A percentile compares a stretch with the other conserved stretches of the same genome.
phyloP scores from a whole-genome alignment of 1,139 yeast genomes.

The Casaregolazyma lundiana region DNA sequence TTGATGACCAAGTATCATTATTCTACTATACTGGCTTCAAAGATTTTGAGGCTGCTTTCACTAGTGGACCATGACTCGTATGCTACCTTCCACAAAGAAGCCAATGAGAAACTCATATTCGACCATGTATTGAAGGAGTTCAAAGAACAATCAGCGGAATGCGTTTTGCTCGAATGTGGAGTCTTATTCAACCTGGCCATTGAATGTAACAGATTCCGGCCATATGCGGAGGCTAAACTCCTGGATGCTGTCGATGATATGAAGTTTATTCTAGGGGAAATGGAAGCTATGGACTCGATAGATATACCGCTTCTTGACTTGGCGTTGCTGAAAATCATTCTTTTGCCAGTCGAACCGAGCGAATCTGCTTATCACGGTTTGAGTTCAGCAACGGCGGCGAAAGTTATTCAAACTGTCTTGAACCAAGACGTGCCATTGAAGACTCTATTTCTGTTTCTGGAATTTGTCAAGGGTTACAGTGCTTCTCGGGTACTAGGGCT shows the following conservation, averaged over 20 bases:
- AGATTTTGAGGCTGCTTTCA: slow-evolving; percentile 25
- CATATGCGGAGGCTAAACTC: slow-evolving; percentile 13
- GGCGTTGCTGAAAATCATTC: slow-evolving; percentile 4
- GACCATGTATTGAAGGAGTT: slow-evolving; percentile 24
- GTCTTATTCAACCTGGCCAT: slow-evolving; percentile 16
- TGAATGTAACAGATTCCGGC: neutral
- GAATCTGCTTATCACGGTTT: slow-evolving; percentile 1
- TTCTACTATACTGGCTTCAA: slow-evolving; percentile 26
- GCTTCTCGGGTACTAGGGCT: neutral
- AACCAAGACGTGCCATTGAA: neutral
- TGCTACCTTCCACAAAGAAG: slow-evolving; percentile 26
- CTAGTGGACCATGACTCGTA: slow-evolving; percentile 28
- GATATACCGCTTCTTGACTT: slow-evolving; percentile 1
- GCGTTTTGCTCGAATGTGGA: slow-evolving; percentile 22
- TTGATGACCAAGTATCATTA: slow-evolving; percentile 27
- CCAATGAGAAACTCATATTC: slow-evolving; percentile 23
- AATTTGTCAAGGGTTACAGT: slow-evolving; percentile 2
- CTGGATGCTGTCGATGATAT: slow-evolving; percentile 20
- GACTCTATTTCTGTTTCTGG: neutral
- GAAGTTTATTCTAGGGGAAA: neutral
- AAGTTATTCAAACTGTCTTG: neutral
- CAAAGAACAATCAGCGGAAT: slow-evolving; percentile 17
- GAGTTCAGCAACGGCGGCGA: neutral
- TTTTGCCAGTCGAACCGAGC: slow-evolving; percentile 5
- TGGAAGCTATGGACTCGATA: neutral